A percentile compares a stretch with the other conserved stretches of the same genome.
Evolutionary conservation across 176 grass and related monocot species (phyloP).

Genomic region (Olyra latifolia): DNA sequence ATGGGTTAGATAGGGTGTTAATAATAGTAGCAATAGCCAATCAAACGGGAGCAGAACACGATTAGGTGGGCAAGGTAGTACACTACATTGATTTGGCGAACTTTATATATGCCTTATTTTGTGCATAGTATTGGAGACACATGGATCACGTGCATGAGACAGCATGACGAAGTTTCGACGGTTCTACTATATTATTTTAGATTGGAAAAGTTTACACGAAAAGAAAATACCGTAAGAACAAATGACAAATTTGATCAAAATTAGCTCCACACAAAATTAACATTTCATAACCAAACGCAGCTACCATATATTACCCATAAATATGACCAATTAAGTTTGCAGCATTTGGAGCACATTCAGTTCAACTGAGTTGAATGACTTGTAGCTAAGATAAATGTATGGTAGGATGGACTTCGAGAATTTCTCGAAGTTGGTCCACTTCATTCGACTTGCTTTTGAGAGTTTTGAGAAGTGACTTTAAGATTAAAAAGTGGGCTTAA

Average conservation of each 20-base stretch:
- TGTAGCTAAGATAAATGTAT: no score
- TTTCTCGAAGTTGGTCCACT: no score
- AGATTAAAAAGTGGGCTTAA: no score
- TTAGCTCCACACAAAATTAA: neutral
- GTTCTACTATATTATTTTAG: neutral
- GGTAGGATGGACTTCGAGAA: no score
- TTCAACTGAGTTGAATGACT: no score
- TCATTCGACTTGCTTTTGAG: no score
- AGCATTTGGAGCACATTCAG: neutral
- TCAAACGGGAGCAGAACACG: neutral
- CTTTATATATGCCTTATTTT: neutral
- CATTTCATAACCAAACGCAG: neutral
- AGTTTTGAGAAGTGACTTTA: no score
- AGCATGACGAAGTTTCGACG: neutral
- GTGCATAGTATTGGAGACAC: neutral
- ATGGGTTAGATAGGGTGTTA: neutral
- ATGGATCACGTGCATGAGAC: slow-evolving; percentile 12
- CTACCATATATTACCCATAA: no score
- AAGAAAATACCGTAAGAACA: neutral
- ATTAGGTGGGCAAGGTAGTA: neutral
- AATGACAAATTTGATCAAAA: neutral
- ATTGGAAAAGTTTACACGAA: neutral
- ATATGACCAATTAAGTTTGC: neutral
- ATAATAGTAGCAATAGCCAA: neutral
- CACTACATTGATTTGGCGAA: neutral